Evolutionary conservation across 371 early-diverging fungal species (phyloP), one percentile per base, ranked within the genome.

Genomic region (Capniomyces stellatus): DNA sequence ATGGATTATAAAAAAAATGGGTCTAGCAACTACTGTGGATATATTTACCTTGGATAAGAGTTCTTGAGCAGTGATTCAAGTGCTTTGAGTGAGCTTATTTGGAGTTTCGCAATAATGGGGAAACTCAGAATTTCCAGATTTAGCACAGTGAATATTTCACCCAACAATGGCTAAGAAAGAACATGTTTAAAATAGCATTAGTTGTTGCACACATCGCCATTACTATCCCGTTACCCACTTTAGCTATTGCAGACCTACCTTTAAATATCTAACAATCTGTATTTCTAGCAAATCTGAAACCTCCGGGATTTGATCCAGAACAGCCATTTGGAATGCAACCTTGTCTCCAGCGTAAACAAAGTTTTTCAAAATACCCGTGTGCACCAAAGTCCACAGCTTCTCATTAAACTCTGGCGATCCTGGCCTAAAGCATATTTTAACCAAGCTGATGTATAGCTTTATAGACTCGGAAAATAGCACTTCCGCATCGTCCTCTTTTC

Each of bases 101-200:
- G 49, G n/a, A 49, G 28, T 24, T 19, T 4, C 3, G 28, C 28
- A 49, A 49, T n/a, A 25, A 27, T 4, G 8, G n/a, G 25, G 2
- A 49, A n/a, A 27, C 49, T 29, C n/a, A 49, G n/a, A 49, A 49
- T 28, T 49, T 49, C 49, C 8, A 49, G 28, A 49, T 49, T 30
- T 2, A 49, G 28, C 3, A 49, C 28, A 10, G 49, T 25, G 18
- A 49, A n/a, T n/a, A 49, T 49, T n/a, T 49, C 49, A 27, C 49
- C 49, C n/a, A 49, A 49, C 28, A 49, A 27, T n/a, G n/a, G 49
- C 49, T 49, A 44, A 10, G 27, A n/a, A n/a, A n/a, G n/a, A n/a
- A n/a, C n/a, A n/a, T n/a, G n/a, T n/a, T n/a, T n/a, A n/a, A n/a
- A n/a, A n/a, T n/a, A n/a, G n/a, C n/a, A n/a, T n/a, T n/a, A n/a